Evolutionary conservation across 768 basidiomycete species (phyloP), one percentile per base, ranked within the genome.

Genomic region (Dioszegia crocea): DNA sequence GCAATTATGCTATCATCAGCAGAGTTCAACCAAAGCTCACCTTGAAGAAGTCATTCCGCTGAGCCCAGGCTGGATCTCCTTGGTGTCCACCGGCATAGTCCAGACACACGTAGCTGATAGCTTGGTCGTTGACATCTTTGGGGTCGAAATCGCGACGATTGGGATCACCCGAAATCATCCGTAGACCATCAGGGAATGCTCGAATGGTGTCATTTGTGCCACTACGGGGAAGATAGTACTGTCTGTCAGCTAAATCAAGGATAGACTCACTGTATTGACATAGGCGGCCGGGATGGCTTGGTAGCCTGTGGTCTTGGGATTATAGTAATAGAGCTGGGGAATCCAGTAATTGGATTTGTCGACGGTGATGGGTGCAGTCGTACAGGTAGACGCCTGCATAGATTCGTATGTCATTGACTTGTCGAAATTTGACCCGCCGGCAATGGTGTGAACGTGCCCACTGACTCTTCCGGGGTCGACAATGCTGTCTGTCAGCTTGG

Each of bases 321-420:
- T 56, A 60, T 76, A 77, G 66, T 77, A 73, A 65, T 76, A 76
- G 21, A 78, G 61, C 52, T 70, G 69, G 58, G 76, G 72, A n/a
- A 57, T 68, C 78, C 78, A 78, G 64, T 78, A 79, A 59, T 75
- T 71, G 30, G 70, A 73, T 67, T 74, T 73, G 65, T 79, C 79
- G 49, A 73, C 68, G 5, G 65, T 63, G 40, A 79, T 60, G 26
- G 67, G 51, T 2, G 76, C 73, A 5, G 75, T 75, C 12, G 79
- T 78, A 61, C 79, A 80, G n/a, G 56, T 59, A 0, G 44, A 45
- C 9, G 45, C 33, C 23, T 43, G 54, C n/a, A 30, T 43, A 17
- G 33, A 36, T 17, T n/a, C 60, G 52, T 74, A 77, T 24, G 69
- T 67, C 60, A 76, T 65, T 30, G 49, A 52, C 27, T 62, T 53